phyloP scores from a whole-genome alignment of 108 stramenopile species.

The Aurantiochytrium sp. region DNA sequence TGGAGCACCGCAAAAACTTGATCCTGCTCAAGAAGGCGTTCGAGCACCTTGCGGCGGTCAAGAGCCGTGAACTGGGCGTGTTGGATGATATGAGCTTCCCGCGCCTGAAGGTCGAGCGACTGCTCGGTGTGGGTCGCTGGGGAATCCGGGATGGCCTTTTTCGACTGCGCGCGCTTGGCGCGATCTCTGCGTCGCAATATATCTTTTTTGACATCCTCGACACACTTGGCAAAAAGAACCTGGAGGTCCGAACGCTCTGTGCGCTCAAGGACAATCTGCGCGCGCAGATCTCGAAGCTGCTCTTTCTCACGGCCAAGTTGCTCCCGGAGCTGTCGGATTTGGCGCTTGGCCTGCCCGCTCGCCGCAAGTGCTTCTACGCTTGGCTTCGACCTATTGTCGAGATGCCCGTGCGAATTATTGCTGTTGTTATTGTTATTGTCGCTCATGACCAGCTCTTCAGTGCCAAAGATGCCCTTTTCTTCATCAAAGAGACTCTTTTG shows the following conservation, averaged over 20 bases:
- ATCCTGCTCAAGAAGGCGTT: not conserved
- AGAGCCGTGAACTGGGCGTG: not conserved
- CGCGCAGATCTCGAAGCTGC: conserved; percentile 20
- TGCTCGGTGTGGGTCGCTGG: not conserved
- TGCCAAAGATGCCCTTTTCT: not conserved
- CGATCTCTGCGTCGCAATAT: not conserved
- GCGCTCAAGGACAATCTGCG: not conserved
- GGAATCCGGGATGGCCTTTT: not conserved
- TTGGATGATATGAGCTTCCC: not conserved
- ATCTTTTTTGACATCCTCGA: conserved; percentile 28
- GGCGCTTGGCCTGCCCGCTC: not conserved
- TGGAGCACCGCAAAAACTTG: not conserved
- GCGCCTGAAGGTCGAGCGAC: not conserved
- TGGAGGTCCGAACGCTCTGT: conserved; percentile 37
- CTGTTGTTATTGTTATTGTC: not conserved
- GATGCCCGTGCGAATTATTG: not conserved
- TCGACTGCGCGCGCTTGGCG: not conserved
- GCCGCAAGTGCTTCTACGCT: not conserved
- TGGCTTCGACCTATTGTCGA: too few species aligned
- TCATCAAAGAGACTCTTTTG: not conserved
- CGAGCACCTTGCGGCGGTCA: not conserved
- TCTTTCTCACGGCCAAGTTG: conserved; percentile 17
- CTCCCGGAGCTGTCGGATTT: conserved; percentile 18
- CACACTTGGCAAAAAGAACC: conserved; percentile 34
- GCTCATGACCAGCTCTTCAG: not conserved